phyloP scores from a whole-genome alignment of 257 asterid genomes.

The Cinchona pubescens region DNA sequence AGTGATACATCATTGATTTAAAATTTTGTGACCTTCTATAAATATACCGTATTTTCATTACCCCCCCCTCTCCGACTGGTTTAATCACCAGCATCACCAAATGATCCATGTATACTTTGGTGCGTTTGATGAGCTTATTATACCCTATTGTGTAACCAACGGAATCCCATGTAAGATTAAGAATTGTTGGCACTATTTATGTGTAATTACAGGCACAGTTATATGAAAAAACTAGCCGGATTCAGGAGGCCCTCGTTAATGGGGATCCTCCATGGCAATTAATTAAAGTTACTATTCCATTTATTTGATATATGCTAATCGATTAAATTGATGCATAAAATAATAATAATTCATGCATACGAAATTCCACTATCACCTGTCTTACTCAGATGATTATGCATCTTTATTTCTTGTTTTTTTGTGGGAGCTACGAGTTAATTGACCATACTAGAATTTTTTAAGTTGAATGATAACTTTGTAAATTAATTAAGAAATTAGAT shows the following conservation, averaged over 20 bases:
- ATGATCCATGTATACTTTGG: not conserved
- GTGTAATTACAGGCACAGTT: not conserved
- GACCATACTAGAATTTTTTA: no score
- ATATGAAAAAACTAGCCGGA: not conserved
- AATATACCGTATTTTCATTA: no score
- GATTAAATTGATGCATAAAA: no score
- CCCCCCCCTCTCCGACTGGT: no score
- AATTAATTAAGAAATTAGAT: no score
- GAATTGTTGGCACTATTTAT: not conserved
- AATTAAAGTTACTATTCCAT: constrained; percentile 1
- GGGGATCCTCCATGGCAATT: not conserved
- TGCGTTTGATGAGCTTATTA: not conserved
- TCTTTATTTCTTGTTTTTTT: not conserved
- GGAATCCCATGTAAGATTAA: not conserved
- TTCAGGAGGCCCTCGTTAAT: not conserved
- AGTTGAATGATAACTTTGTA: no score
- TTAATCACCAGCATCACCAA: no score
- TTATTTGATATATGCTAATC: not conserved
- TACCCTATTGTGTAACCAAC: not conserved
- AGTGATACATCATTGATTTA: no score
- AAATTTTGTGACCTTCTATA: no score
- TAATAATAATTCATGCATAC: not conserved
- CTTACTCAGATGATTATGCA: not conserved
- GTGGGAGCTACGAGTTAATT: not conserved
- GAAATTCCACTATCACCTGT: constrained; percentile 1